These are phyloP conservation scores for Aspergillus brasiliensis DNA, from an alignment of 2,329 filamentous ascomycete genomes.

Conservation along the genomic window DNA sequence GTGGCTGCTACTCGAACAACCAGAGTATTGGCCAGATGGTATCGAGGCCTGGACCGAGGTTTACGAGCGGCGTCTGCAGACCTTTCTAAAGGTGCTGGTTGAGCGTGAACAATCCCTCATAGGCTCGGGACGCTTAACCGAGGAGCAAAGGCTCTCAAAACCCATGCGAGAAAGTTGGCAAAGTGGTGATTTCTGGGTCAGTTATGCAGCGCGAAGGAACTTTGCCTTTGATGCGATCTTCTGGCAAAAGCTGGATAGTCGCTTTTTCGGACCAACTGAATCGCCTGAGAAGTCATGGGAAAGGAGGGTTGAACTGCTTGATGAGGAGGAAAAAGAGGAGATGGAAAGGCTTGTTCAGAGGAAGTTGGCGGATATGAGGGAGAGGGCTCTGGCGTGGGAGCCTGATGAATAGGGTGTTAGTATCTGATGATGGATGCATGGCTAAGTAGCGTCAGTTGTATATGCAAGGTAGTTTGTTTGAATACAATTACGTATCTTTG, in stretches of 20 bases:
- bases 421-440: no score
- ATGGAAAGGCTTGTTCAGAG: background rate
- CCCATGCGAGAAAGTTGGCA: constrained; percentile 18
- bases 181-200: constrained; percentile 13
- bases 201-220: constrained; percentile 11
- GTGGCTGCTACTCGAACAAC: constrained; percentile 28
- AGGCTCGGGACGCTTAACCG: background rate
- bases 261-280: constrained; percentile 6
- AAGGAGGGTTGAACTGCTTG: background rate
- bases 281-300: background rate
- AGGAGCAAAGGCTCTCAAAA: constrained; percentile 19
- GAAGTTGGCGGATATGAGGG: background rate
- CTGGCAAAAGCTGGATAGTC: constrained; percentile 14
- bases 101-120: constrained; percentile 19
- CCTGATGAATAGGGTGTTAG: background rate
- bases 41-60: constrained; percentile 20
- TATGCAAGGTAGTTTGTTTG: no score
- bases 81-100: constrained; percentile 19
- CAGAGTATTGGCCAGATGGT: constrained; percentile 24
- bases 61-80: constrained; percentile 19
- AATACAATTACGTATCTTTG: no score
- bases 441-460: no score
- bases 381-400: background rate
- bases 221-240: constrained; percentile 15
- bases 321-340: background rate